Conservation (phyloP, 2,329 filamentous ascomycete species). For the Chaetoscypha palmicola region DNA sequence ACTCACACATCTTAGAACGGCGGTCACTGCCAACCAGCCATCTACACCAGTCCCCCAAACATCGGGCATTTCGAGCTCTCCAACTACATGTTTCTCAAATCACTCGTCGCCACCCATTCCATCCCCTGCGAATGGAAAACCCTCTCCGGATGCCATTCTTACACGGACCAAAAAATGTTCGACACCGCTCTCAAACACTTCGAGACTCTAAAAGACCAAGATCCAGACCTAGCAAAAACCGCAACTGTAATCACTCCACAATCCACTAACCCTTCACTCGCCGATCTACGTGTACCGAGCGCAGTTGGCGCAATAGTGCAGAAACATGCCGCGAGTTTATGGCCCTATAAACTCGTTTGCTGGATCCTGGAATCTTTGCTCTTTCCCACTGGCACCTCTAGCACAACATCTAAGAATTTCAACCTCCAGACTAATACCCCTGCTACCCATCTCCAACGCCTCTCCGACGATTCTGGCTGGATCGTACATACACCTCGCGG, state of each 20-base stretch:
- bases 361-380: constrained; percentile 53
- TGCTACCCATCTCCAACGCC: constrained; percentile 43
- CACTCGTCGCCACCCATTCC: constrained; percentile 47
- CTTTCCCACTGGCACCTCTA: constrained; percentile 2
- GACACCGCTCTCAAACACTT: constrained; percentile 45
- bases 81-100: constrained; percentile 55
- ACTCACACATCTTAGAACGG: constrained; percentile 43
- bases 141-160: constrained; percentile 56
- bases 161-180: constrained; percentile 51
- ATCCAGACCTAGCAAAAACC: constrained; percentile 49
- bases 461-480: constrained; percentile 39
- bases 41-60: constrained; percentile 53
- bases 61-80: constrained; percentile 66
- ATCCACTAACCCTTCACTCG: constrained; percentile 35
- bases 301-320: constrained; percentile 60
- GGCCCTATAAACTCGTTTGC: constrained; percentile 79
- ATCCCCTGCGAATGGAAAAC: constrained; percentile 66
- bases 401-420: constrained; percentile 20
- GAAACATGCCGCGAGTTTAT: constrained; percentile 58
- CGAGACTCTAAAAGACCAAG: constrained; percentile 39
- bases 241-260: constrained; percentile 31
- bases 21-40: constrained; percentile 67
- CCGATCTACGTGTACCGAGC: constrained; percentile 45
- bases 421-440: constrained; percentile 73
- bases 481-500: constrained; percentile 62